phyloP scores from a whole-genome alignment of 2,329 filamentous ascomycete species.

The Pseudogymnoascus destructans region DNA sequence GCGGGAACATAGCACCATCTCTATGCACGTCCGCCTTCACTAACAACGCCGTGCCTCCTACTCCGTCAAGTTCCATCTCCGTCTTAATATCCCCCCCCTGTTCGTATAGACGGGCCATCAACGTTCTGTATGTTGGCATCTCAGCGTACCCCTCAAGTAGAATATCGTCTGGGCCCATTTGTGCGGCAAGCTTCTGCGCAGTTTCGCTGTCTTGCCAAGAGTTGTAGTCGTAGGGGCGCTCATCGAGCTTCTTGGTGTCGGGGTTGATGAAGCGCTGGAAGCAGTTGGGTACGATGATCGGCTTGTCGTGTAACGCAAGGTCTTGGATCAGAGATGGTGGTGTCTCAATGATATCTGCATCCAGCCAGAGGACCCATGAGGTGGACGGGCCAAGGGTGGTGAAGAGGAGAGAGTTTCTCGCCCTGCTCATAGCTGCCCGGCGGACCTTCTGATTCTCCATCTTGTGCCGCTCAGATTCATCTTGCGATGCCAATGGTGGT shows the following conservation, averaged over 20 bases:
- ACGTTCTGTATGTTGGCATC: conserved; percentile 77
- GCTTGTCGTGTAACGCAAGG: conserved; percentile 71
- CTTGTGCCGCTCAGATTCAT: conserved; percentile 82
- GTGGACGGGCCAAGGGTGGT: conserved; percentile 83
- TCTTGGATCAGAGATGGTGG: conserved; percentile 80
- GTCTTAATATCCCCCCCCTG: conserved; percentile 42
- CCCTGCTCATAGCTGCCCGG: conserved; percentile 80
- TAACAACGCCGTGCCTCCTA: conserved; percentile 81
- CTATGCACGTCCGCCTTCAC: conserved; percentile 96
- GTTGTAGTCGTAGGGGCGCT: conserved; percentile 92
- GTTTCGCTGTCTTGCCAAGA: conserved; percentile 86
- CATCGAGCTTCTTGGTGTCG: conserved; percentile 53
- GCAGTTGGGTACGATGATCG: conserved; percentile 91
- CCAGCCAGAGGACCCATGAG: conserved; percentile 95
- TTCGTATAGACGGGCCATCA: conserved; percentile 75
- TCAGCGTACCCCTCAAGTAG: conserved; percentile 86
- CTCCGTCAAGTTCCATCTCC: conserved; percentile 73
- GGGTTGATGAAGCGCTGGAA: conserved; percentile 72
- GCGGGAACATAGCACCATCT: conserved; percentile 96
- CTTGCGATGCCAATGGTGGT: conserved; percentile 63
- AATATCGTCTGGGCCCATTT: conserved; percentile 85
- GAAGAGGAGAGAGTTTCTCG: conserved; percentile 87
- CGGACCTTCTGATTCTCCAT: conserved; percentile 78
- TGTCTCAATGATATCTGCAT: conserved; percentile 82
- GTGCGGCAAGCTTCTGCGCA: conserved; percentile 59